Base-by-base conservation (phyloP, 163 green algal species). In the Chlorella variabilis region DNA sequence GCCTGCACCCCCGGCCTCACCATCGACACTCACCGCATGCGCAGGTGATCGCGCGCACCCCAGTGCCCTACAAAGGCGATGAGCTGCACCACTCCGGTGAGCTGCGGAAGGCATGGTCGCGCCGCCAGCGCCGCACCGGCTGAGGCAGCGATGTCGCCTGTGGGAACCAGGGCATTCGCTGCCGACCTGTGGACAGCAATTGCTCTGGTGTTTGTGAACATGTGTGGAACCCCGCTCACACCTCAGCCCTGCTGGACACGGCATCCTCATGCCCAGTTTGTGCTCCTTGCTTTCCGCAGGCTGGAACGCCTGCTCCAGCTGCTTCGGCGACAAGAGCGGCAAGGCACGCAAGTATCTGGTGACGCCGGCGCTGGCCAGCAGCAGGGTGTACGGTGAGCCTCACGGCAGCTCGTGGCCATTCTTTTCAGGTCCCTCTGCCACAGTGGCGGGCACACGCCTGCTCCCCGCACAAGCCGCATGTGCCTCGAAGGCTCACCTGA, bases 51-150 rank as follows among this genome's bases (percentile, higher is more conserved):
- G 88, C 96, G 77, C 84, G 93, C 25, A 78, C 94, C 51, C 85
- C 80, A 34, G 91, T 97, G 88, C 89, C 91, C 0, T 66, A 93
- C 70, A 82, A 85, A 4, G 92, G 93, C 1, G 94, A 98, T 62
- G 94, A 98, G 91, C 85, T 98, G 75, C 94, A 98, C 81, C 94
- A 98, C 86, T 87, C 77, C 33, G 89, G 91, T 90, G 45, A 78
- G 83, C 25, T 8, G 42, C 38, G 67, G 45, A 54, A 54, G 45
- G 11, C 45, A 54, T 54, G n/a, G n/a, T n/a, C n/a, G n/a, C n/a
- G n/a, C n/a, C n/a, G 45, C 54, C 5, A 63, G 54, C 23, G 54
- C 23, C 23, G 18, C 54, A 63, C 9, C 54, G 23, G 20, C 11
- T 23, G 45, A 11, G 45, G 11, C 15, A 15, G 45, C 11, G 11